Evolutionary conservation across 768 basidiomycete genomes (phyloP), one percentile per base, ranked within the genome.

Genomic region (Boletellus emodensis): DNA sequence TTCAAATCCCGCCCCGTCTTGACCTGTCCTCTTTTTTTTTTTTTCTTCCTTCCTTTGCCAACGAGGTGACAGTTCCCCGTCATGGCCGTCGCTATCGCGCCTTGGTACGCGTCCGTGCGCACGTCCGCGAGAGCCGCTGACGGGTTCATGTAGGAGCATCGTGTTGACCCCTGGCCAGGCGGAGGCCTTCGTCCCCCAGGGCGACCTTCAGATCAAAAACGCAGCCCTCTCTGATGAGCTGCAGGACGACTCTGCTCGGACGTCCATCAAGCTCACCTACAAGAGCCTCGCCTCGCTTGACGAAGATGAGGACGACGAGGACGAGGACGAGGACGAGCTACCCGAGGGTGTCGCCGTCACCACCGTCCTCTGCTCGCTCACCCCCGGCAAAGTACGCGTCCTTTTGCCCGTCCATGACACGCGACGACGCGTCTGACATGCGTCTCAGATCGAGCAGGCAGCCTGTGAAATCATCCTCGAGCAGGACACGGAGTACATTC

Each of bases 171-270:
- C 85, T 14, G 83, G 82, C 49, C 68, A 85, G 58, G 69, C 76
- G 52, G 71, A 81, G 62, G 71, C 74, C 45, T 57, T 93, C 63
- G 62, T 75, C 20, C 80, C 87, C 51, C 78, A 79, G 48, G 77
- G 77, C 33, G 86, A 89, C 69, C 71, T 94, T 63, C 77, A 79
- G 62, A 80, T 96, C 62, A 91, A 89, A 63, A 93, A 92, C 65
- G 82, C 84, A 40, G 80, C 91, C 3, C 81, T 94, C 44, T 86
- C 87, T 46, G 85, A 90, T 51, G 76, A 81, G 58, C 72, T 94
- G 49, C 74, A 69, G 35, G 85, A 91, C 64, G 59, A 72, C 44
- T 70, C 73, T 33, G 80, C 77, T 13, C 74, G 87, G 47, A 83
- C 84, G 22, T 78, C 82, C 18, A 73, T 89, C 59, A 90, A 88